Conservation (phyloP, 495 filamentous ascomycete genomes). For the Aspergillus affinis region DNA sequence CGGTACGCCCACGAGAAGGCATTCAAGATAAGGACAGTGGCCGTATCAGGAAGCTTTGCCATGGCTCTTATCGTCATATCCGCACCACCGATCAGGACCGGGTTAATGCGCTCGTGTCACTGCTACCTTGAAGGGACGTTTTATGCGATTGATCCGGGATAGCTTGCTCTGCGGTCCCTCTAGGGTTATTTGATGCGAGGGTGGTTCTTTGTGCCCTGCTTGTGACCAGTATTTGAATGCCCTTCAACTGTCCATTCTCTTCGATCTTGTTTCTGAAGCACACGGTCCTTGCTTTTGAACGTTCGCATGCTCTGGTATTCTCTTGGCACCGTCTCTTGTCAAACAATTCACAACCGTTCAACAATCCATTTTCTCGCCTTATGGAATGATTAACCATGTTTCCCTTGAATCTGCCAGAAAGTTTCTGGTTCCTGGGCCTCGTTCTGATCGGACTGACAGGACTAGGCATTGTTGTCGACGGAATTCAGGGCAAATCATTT, state of each 20-base stretch:
- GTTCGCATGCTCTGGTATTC: background rate
- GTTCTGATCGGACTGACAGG: constrained; percentile 26
- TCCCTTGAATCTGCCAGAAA: constrained; percentile 13
- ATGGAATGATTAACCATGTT: constrained; percentile 9
- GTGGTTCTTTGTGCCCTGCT: background rate
- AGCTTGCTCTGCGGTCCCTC: background rate
- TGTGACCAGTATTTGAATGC: background rate
- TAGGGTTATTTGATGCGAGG: background rate
- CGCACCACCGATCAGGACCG: constrained; percentile 29
- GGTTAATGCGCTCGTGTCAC: constrained; percentile 26
- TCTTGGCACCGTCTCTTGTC: background rate
- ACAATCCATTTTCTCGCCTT: background rate
- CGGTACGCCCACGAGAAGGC: background rate
- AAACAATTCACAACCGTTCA: background rate
- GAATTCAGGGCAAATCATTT: constrained; percentile 13
- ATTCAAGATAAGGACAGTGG: background rate
- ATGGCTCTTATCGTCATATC: constrained; percentile 9
- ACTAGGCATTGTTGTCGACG: constrained; percentile 18
- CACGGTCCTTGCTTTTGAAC: background rate
- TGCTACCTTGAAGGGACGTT: constrained; percentile 3
- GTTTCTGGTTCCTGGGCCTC: constrained; percentile 26
- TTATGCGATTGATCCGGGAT: background rate
- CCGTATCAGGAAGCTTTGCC: background rate
- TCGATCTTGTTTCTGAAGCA: background rate
- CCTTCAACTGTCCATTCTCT: background rate